A percentile compares a stretch with the other conserved stretches of the same genome.
phyloP scores from a whole-genome alignment of 2,329 filamentous ascomycete species.

The Hymenoscyphus albidus region DNA sequence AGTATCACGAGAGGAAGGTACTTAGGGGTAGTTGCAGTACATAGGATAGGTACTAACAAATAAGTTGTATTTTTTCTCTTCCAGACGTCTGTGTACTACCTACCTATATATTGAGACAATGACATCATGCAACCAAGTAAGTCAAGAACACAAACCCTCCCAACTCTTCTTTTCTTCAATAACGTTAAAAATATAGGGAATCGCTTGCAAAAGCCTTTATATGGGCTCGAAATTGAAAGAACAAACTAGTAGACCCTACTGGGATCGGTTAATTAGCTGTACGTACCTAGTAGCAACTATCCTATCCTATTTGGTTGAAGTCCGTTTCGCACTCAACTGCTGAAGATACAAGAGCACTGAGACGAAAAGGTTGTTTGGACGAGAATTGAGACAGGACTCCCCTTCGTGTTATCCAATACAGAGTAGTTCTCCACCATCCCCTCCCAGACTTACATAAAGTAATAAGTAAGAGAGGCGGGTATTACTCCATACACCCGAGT shows the following conservation, averaged over 20 bases:
- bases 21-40: too few relatives aligned
- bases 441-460: background rate
- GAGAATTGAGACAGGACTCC: background rate
- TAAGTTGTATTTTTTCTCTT: too few relatives aligned
- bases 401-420: background rate
- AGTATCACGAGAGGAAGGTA: too few relatives aligned
- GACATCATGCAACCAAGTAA: too few relatives aligned
- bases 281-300: slow-evolving; percentile 14
- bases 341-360: background rate
- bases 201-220: background rate
- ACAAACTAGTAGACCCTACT: slow-evolving; percentile 11
- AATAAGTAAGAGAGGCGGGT: too few relatives aligned
- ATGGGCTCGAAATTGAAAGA: background rate
- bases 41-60: too few relatives aligned
- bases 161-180: too few relatives aligned
- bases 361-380: background rate
- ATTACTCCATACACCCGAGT: too few relatives aligned
- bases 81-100: too few relatives aligned
- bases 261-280: slow-evolving; percentile 10
- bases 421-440: background rate
- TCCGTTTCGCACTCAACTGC: background rate
- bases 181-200: too few relatives aligned
- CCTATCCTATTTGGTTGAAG: slow-evolving; percentile 11
- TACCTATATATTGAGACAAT: too few relatives aligned
- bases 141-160: too few relatives aligned